Conservation (phyloP, 2,329 filamentous ascomycete species). For the Sphaerostilbella broomeana region DNA sequence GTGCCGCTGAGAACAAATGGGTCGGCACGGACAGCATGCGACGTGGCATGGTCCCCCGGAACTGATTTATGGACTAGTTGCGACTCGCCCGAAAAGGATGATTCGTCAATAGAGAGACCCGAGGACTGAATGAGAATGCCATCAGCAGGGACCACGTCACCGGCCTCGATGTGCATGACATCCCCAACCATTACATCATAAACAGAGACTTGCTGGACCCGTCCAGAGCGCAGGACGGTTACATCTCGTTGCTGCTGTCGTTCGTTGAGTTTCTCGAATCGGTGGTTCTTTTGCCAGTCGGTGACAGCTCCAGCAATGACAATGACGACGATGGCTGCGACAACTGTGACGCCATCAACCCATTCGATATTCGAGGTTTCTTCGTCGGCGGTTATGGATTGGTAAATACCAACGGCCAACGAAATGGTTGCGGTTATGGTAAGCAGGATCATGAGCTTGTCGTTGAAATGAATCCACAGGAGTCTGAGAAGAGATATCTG, state of each 20-base stretch:
- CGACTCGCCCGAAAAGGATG: constrained; percentile 69
- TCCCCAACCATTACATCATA: constrained; percentile 69
- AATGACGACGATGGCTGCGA: constrained; percentile 69
- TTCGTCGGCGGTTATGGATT: constrained; percentile 53
- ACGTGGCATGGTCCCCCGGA: constrained; percentile 52
- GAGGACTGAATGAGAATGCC: constrained; percentile 56
- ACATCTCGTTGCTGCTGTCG: constrained; percentile 72
- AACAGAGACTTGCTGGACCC: constrained; percentile 60
- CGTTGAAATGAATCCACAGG: constrained; percentile 72
- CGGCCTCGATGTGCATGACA: constrained; percentile 64
- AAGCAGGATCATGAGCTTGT: constrained; percentile 69
- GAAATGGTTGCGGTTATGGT: constrained; percentile 68
- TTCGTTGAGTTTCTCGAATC: constrained; percentile 73
- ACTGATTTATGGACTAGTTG: constrained; percentile 61
- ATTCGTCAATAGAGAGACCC: constrained; percentile 60
- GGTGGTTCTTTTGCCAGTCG: constrained; percentile 75
- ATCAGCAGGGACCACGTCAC: constrained; percentile 64
- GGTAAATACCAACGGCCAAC: constrained; percentile 66
- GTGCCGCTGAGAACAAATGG: constrained; percentile 77
- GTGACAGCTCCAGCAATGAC: constrained; percentile 71
- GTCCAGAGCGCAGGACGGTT: constrained; percentile 70
- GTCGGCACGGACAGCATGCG: constrained; percentile 49
- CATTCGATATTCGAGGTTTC: constrained; percentile 59
- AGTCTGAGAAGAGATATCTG: constrained; percentile 63
- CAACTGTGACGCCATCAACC: constrained; percentile 77